Evolutionary conservation across 2,329 filamentous ascomycete species (phyloP).

Genomic region (Penicillium fuscoglaucum): DNA sequence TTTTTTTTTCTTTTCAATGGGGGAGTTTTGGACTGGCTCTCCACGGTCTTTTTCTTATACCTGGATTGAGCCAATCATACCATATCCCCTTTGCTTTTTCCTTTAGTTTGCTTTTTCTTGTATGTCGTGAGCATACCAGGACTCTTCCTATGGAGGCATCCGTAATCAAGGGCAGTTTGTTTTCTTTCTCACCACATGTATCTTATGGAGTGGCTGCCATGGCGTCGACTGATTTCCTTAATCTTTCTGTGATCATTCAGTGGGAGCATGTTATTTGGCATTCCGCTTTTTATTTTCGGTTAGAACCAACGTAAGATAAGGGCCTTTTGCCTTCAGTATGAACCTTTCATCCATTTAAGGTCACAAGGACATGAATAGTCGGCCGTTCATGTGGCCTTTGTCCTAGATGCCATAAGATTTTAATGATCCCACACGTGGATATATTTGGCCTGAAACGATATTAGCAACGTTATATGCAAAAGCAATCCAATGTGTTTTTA

Average conservation of each 20-base stretch:
- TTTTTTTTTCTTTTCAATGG: conserved; percentile 11
- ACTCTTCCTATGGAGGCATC: background rate
- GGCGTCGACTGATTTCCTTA: conserved; percentile 25
- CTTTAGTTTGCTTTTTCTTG: background rate
- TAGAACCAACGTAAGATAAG: conserved; percentile 18
- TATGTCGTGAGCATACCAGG: background rate
- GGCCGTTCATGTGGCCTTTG: no score
- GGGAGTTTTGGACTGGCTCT: conserved; percentile 2
- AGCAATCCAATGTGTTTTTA: no score
- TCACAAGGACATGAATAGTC: background rate
- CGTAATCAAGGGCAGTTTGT: conserved; percentile 1
- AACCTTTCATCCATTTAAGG: background rate
- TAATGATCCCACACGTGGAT: no score
- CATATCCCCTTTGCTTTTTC: conserved; percentile 5
- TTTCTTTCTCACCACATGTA: conserved; percentile 28
- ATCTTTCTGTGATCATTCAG: conserved; percentile 22
- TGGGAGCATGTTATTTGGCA: conserved; percentile 15
- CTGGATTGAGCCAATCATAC: conserved; percentile 9
- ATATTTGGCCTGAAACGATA: no score
- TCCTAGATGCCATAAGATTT: no score
- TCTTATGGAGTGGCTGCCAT: conserved; percentile 27
- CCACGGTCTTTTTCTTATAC: conserved; percentile 5
- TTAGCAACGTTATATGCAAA: no score
- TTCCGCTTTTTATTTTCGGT: conserved; percentile 7
- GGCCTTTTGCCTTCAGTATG: background rate